These are phyloP conservation scores for Lipomyces orientalis DNA, from an alignment of 805 yeast genomes.

Conservation along the genomic window DNA sequence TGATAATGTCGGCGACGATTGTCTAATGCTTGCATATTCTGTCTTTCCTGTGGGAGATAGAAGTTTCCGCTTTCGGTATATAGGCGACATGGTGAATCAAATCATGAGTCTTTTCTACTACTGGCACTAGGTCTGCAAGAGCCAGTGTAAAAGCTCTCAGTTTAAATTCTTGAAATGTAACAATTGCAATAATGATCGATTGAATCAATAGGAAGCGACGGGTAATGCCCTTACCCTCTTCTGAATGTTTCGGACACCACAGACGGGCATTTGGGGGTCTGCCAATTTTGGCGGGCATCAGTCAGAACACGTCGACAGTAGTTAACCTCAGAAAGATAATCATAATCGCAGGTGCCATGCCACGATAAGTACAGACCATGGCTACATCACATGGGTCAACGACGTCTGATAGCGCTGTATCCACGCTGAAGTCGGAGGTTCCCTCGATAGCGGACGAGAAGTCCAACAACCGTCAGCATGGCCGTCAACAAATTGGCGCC, in stretches of 20 bases:
- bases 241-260: background rate
- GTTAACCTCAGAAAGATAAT: background rate
- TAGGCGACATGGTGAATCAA: constrained; percentile 18
- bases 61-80: constrained; percentile 16
- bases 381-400: constrained; percentile 2
- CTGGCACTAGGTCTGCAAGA: background rate
- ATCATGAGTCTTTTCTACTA: background rate
- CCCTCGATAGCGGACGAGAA: background rate
- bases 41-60: background rate
- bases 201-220: background rate
- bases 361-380: background rate
- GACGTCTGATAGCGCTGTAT: background rate
- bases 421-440: background rate
- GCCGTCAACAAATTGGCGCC: background rate
- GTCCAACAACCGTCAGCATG: background rate
- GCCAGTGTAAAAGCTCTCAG: background rate
- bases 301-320: background rate
- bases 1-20: background rate
- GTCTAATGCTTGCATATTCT: background rate
- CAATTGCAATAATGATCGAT: background rate
- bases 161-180: background rate
- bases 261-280: too few species aligned
- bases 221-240: background rate
- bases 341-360: background rate
- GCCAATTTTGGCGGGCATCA: too few species aligned